Evolutionary conservation across 2,329 filamentous ascomycete genomes (phyloP).

Genomic region (Aspergillus texensis): DNA sequence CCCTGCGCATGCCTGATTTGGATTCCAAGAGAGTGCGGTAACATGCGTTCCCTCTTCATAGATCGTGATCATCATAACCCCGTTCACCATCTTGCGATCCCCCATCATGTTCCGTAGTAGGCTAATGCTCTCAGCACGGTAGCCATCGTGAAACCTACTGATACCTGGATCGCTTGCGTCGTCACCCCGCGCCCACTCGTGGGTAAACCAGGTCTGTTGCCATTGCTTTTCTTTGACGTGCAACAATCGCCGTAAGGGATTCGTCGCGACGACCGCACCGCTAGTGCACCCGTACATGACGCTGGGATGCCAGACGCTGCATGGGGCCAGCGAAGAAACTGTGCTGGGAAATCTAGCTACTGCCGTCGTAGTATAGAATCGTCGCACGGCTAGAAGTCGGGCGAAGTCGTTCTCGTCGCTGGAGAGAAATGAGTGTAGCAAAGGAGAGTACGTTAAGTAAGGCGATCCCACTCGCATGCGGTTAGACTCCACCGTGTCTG

Average conservation of each 20-base stretch:
- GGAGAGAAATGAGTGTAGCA: constrained; percentile 56
- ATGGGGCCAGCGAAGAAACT: constrained; percentile 36
- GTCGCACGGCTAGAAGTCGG: constrained; percentile 52
- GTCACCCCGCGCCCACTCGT: constrained; percentile 54
- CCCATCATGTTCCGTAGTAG: constrained; percentile 33
- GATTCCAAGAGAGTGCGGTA: constrained; percentile 68
- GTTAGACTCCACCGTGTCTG: constrained; percentile 48
- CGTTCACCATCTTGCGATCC: constrained; percentile 36
- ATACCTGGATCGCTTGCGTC: constrained; percentile 33
- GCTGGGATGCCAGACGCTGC: constrained; percentile 54
- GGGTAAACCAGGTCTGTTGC: constrained; percentile 60
- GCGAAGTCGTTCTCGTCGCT: constrained; percentile 58
- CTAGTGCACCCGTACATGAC: constrained; percentile 55
- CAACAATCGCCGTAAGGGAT: constrained; percentile 54
- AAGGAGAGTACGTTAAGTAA: constrained; percentile 58
- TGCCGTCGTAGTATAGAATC: constrained; percentile 55
- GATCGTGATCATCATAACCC: constrained; percentile 46
- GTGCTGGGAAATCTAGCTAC: constrained; percentile 50
- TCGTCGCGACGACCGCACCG: constrained; percentile 55
- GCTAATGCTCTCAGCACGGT: constrained; percentile 42
- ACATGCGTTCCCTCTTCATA: constrained; percentile 67
- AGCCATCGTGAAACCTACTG: constrained; percentile 50
- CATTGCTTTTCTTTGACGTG: constrained; percentile 54
- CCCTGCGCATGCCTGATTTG: constrained; percentile 65
- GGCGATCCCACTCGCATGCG: constrained; percentile 54